phyloP scores from a whole-genome alignment of 2,329 filamentous ascomycete species.

The Fusarium illudens region DNA sequence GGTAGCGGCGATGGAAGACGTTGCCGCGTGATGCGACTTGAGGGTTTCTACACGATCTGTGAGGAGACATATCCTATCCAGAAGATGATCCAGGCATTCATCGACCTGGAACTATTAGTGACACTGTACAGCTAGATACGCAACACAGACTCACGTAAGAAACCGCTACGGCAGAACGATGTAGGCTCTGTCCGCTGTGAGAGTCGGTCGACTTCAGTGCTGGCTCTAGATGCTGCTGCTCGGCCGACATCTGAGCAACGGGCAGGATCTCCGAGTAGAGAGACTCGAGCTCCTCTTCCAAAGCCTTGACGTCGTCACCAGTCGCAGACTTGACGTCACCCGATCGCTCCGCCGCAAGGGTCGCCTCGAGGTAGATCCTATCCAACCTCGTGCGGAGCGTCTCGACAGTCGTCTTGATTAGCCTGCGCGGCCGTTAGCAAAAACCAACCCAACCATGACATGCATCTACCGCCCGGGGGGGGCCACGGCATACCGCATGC shows the following conservation, averaged over 20 bases:
- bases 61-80: constrained; percentile 56
- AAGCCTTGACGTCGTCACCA: constrained; percentile 55
- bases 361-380: constrained; percentile 61
- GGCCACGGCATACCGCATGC: constrained; percentile 54
- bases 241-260: constrained; percentile 74
- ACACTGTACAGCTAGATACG: accelerated
- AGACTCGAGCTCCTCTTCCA: constrained; percentile 73
- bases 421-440: constrained; percentile 45
- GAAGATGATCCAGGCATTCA: constrained; percentile 60
- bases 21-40: constrained; percentile 56
- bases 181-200: constrained; percentile 54
- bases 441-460: too few species aligned
- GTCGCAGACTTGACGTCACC: constrained; percentile 41
- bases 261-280: constrained; percentile 74
- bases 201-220: constrained; percentile 58
- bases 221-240: constrained; percentile 72
- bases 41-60: constrained; percentile 53
- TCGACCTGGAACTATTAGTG: constrained; percentile 54
- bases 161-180: constrained; percentile 56
- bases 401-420: constrained; percentile 67
- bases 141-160: constrained; percentile 56
- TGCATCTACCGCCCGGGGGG: neutral
- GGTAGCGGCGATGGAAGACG: constrained; percentile 50
- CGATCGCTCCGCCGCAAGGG: constrained; percentile 44
- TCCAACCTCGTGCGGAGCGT: constrained; percentile 63